These are phyloP conservation scores for Halophytophthora batemanensis DNA, from an alignment of 352 stramenopile species.

Conservation along the genomic window DNA sequence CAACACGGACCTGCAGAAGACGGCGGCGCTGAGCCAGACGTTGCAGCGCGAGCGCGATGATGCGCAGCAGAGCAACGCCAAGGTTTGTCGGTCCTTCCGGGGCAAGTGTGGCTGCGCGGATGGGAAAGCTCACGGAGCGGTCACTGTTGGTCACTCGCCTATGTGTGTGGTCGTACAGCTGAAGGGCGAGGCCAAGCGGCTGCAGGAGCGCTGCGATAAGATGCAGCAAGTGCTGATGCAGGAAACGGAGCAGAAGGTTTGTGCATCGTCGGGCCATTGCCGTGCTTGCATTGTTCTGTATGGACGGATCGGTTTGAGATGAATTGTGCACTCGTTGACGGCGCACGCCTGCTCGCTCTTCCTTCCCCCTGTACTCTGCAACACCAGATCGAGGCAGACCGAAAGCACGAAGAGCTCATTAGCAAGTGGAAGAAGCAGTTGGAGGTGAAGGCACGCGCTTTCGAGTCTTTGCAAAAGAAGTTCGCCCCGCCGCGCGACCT, in stretches of 20 bases:
- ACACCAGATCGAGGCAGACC: constrained; percentile 68
- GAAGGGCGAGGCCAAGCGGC: constrained; percentile 54
- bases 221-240: constrained; percentile 75
- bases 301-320: no score
- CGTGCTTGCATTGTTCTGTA: no score
- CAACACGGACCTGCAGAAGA: constrained; percentile 83
- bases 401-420: constrained; percentile 79
- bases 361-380: background rate
- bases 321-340: no score
- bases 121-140: background rate
- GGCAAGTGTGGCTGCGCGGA: background rate
- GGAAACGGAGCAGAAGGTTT: constrained; percentile 78
- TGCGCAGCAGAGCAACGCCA: constrained; percentile 55
- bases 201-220: constrained; percentile 80
- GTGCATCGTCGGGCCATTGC: no score
- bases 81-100: constrained; percentile 22
- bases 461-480: constrained; percentile 81
- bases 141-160: background rate
- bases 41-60: constrained; percentile 76
- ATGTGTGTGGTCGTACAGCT: constrained; percentile 27
- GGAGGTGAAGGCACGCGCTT: constrained; percentile 75
- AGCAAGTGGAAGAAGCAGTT: constrained; percentile 84
- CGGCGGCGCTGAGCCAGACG: constrained; percentile 70
- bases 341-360: no score
- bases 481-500: constrained; percentile 78